These are phyloP conservation scores for Pseudonitzschia pungens DNA, from an alignment of 108 stramenopile genomes.

Conservation along the genomic window DNA sequence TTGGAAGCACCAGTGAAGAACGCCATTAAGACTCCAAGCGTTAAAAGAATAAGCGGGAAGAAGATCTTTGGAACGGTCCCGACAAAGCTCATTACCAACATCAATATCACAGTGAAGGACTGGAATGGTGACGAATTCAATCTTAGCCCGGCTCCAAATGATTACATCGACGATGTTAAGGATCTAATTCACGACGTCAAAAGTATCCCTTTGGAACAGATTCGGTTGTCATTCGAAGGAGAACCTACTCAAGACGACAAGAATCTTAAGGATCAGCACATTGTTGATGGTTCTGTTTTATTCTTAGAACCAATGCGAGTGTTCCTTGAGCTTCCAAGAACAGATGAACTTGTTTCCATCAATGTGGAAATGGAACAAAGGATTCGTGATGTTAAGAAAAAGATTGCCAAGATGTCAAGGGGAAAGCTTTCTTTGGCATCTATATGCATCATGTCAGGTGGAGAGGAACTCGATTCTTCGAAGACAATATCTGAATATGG, in stretches of 20 bases:
- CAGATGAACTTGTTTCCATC: not conserved
- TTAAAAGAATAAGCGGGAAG: constrained; percentile 10
- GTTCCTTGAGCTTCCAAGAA: constrained; percentile 14
- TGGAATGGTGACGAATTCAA: constrained; percentile 21
- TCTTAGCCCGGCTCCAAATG: constrained; percentile 14
- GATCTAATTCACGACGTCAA: constrained; percentile 1
- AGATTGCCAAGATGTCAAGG: constrained; percentile 11
- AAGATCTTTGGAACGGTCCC: constrained; percentile 4
- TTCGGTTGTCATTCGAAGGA: constrained; percentile 20
- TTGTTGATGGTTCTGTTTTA: constrained; percentile 16
- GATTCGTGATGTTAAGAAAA: constrained; percentile 15
- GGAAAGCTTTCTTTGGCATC: constrained; percentile 7
- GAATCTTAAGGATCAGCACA: constrained; percentile 22
- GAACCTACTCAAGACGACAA: constrained; percentile 3
- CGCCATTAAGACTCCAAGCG: constrained; percentile 10
- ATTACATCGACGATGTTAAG: constrained; percentile 20
- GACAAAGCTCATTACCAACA: not conserved
- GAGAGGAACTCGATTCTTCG: constrained; percentile 20
- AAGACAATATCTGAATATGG: constrained; percentile 15
- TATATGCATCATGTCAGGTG: constrained; percentile 34
- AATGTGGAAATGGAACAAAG: constrained; percentile 22
- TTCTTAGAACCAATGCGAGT: constrained; percentile 21
- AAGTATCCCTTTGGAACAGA: constrained; percentile 22
- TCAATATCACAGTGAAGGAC: constrained; percentile 10
- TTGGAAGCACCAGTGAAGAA: constrained; percentile 22